Evolutionary conservation across 2,329 filamentous ascomycete genomes (phyloP).

Genomic region (Calcarisporium arbuscula): DNA sequence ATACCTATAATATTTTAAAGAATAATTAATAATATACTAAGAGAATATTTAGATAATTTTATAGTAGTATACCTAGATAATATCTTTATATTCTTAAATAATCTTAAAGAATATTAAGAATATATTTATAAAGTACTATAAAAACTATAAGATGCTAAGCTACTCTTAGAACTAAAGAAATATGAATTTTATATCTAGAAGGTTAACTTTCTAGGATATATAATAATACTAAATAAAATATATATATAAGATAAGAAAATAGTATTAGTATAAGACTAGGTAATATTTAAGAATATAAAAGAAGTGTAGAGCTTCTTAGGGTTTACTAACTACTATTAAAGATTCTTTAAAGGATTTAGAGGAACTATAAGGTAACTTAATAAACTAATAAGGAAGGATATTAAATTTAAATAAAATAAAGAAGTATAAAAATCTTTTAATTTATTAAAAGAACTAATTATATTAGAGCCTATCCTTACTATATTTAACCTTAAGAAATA

Average conservation of each 20-base stretch:
- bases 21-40: constrained; percentile 14
- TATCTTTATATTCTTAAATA: constrained; percentile 16
- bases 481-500: constrained; percentile 7
- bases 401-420: constrained; percentile 1
- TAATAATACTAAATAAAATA: constrained; percentile 8
- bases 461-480: constrained; percentile 2
- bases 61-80: constrained; percentile 14
- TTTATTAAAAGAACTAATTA: constrained; percentile 5
- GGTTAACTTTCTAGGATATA: constrained; percentile 11
- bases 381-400: constrained; percentile 2
- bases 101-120: constrained; percentile 12
- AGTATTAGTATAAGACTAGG: constrained; percentile 3
- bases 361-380: constrained; percentile 1
- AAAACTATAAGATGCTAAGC: constrained; percentile 8
- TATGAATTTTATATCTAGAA: constrained; percentile 10
- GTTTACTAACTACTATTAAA: constrained; percentile 5
- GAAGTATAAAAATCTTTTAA: constrained; percentile 4
- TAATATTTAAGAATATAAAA: constrained; percentile 3
- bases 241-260: constrained; percentile 12
- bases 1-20: constrained; percentile 10
- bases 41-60: constrained; percentile 12
- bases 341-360: constrained; percentile 2
- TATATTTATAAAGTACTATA: constrained; percentile 12
- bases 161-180: constrained; percentile 13
- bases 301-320: constrained; percentile 12